phyloP scores from a whole-genome alignment of 306 rosid genomes.

The Carpinus fangiana region DNA sequence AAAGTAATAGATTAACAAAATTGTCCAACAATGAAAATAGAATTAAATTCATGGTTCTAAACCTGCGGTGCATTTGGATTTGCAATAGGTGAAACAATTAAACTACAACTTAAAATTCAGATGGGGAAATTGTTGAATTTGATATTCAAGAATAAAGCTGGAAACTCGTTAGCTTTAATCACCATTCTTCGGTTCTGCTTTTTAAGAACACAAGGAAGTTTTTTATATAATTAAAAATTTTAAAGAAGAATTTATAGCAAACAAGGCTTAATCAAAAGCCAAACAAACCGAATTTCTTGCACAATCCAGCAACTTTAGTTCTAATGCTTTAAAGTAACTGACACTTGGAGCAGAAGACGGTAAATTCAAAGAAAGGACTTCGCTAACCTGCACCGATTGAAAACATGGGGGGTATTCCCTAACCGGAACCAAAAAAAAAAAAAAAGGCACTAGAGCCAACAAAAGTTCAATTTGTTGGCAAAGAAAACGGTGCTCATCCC shows the following conservation, averaged over 20 bases:
- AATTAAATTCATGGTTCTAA: too few species aligned
- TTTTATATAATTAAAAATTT: neutral
- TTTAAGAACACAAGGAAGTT: neutral
- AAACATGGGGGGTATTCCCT: neutral
- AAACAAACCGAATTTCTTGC: slow-evolving; percentile 26
- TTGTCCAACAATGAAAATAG: neutral
- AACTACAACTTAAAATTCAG: too few species aligned
- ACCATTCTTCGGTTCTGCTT: neutral
- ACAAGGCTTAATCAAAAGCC: neutral
- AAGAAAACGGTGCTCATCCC: slow-evolving; percentile 15
- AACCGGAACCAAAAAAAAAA: neutral
- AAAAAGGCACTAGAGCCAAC: slow-evolving; percentile 13
- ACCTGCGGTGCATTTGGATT: too few species aligned
- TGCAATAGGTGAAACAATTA: too few species aligned
- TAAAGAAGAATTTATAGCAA: neutral
- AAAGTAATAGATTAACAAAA: too few species aligned
- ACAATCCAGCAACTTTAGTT: slow-evolving; percentile 28
- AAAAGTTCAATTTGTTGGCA: slow-evolving; percentile 23
- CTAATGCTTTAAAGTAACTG: slow-evolving; percentile 6
- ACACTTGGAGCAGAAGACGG: slow-evolving; percentile 19
- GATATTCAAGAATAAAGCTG: neutral
- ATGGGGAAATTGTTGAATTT: neutral
- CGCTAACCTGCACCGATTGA: slow-evolving; percentile 18
- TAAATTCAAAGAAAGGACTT: slow-evolving; percentile 9
- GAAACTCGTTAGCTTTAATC: neutral